Percentiles rank a stretch among this genome's conserved stretches.
Evolutionary conservation across 441 rosid species (phyloP).

Genomic region (Rhodomyrtus psidioides): DNA sequence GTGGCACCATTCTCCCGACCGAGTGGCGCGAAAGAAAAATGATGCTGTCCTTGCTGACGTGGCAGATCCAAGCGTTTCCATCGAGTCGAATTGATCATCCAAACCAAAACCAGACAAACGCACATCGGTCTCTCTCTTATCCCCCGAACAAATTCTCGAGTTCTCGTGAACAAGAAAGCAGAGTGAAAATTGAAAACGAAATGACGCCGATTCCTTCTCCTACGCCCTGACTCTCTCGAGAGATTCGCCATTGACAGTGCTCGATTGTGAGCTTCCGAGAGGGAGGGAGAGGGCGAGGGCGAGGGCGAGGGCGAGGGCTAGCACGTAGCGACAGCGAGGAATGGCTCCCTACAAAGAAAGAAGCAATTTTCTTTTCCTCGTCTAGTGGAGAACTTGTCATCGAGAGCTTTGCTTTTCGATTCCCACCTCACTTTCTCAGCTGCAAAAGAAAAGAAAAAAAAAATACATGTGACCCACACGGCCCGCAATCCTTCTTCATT

Average conservation of each 20-base stretch:
- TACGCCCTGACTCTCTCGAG: neutral
- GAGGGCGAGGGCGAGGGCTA: neutral
- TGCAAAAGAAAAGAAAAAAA: neutral
- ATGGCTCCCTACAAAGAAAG: neutral
- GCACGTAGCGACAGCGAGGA: neutral
- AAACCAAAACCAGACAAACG: neutral
- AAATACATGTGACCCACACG: neutral
- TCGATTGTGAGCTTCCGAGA: neutral
- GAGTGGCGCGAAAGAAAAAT: neutral
- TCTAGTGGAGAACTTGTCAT: neutral
- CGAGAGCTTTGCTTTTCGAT: neutral
- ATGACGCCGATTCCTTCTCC: neutral
- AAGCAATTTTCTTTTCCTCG: neutral
- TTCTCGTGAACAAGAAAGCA: neutral
- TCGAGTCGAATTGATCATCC: neutral
- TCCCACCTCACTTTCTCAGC: neutral
- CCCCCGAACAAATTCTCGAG: neutral
- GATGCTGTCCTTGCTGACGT: neutral
- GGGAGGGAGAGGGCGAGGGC: neutral
- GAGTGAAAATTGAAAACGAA: neutral
- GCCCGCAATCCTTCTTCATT: neutral
- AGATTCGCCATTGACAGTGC: neutral
- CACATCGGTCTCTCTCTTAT: neutral
- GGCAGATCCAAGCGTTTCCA: neutral
- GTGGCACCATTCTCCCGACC: neutral